These are phyloP conservation scores for Agarophyton chilense DNA, from an alignment of 23 red algal species.

Conservation along the genomic window DNA sequence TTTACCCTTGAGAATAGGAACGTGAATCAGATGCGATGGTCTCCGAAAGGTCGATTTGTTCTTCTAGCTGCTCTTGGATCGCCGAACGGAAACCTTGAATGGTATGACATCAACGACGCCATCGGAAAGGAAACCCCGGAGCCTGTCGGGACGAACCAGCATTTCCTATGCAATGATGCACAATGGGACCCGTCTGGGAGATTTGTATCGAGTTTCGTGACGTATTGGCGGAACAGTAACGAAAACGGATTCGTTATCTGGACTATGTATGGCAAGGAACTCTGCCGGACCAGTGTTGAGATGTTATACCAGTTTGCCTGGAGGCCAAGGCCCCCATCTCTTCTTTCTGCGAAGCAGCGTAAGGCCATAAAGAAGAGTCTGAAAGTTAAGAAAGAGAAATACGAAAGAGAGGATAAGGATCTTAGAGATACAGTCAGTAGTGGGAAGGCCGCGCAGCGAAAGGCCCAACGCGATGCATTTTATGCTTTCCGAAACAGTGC, in stretches of 20 bases:
- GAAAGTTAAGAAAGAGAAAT: constrained; percentile 79
- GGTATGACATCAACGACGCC: constrained; percentile 87
- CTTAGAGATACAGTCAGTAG: constrained; percentile 79
- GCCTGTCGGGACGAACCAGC: constrained; percentile 82
- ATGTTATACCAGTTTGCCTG: constrained; percentile 91
- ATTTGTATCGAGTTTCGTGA: constrained; percentile 83
- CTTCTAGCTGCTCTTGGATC: constrained; percentile 85
- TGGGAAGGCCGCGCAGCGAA: constrained; percentile 79
- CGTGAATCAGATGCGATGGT: constrained; percentile 88
- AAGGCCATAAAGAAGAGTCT: constrained; percentile 83
- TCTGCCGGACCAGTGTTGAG: constrained; percentile 54
- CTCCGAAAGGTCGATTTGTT: constrained; percentile 86
- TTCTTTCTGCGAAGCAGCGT: constrained; percentile 74
- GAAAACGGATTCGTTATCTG: constrained; percentile 96
- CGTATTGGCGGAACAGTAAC: constrained; percentile 69
- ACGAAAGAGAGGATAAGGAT: constrained; percentile 93
- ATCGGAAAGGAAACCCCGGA: constrained; percentile 47
- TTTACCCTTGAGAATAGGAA: constrained; percentile 84
- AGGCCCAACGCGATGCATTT: constrained; percentile 77
- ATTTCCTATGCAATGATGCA: constrained; percentile 85
- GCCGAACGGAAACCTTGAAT: constrained; percentile 87
- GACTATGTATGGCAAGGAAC: constrained; percentile 88
- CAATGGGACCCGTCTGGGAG: constrained; percentile 96
- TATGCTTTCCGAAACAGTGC: constrained; percentile 63
- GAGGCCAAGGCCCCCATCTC: constrained; percentile 83